These are phyloP conservation scores for Penicillium coprophilum DNA, from an alignment of 495 filamentous ascomycete species.

Conservation along the genomic window DNA sequence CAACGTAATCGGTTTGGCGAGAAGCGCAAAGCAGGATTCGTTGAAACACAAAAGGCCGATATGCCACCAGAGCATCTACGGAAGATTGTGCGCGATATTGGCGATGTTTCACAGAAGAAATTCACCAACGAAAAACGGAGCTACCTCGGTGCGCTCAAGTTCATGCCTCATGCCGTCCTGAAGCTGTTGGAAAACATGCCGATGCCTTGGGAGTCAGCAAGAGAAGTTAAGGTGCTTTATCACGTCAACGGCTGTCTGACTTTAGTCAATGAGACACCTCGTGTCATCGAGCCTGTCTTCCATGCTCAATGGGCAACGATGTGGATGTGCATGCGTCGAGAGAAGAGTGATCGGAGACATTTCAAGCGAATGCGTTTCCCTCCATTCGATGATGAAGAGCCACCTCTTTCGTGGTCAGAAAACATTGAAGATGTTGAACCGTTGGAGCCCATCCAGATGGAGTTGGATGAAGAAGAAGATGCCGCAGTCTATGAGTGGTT, in stretches of 20 bases:
- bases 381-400: conserved; percentile 98
- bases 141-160: conserved; percentile 96
- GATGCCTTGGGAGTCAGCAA: conserved; percentile 97
- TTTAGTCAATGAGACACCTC: conserved; percentile 92
- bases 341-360: conserved; percentile 93
- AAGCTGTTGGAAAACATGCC: conserved; percentile 99
- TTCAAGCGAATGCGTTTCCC: conserved; percentile 99
- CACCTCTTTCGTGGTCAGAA: conserved; percentile 94
- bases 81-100: conserved; percentile 98
- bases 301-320: conserved; percentile 99
- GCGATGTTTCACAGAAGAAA: conserved; percentile 99
- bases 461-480: conserved; percentile 96
- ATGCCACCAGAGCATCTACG: conserved; percentile 98
- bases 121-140: conserved; percentile 98
- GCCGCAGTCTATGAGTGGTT: conserved; percentile 91
- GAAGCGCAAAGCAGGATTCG: conserved; percentile 93
- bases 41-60: conserved; percentile 97
- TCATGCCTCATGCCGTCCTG: conserved; percentile 99
- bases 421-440: conserved; percentile 99
- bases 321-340: conserved; percentile 98
- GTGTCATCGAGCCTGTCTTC: conserved; percentile 98
- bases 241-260: conserved; percentile 98
- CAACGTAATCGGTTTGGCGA: conserved; percentile 94
- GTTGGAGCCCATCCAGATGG: conserved; percentile 97
- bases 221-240: conserved; percentile 97